Percentiles rank a stretch among this genome's conserved stretches.
Evolutionary conservation across 2,329 filamentous ascomycete genomes (phyloP).

Genomic region (Waltergamsia citrina): DNA sequence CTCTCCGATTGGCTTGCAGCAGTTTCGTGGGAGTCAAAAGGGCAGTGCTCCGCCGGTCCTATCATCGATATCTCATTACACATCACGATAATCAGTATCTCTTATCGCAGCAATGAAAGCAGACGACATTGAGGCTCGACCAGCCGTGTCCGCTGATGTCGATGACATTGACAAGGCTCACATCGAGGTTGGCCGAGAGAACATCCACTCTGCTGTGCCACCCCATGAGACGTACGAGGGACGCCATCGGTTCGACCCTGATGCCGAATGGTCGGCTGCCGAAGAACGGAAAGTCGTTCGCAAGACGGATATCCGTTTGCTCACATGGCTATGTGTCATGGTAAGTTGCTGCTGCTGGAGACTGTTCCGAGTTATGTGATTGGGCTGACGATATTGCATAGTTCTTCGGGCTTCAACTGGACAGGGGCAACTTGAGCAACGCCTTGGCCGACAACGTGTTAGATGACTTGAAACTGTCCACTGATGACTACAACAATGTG

Average conservation of each 20-base stretch:
- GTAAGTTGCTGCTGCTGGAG: slow-evolving; percentile 9
- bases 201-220: slow-evolving; percentile 19
- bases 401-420: slow-evolving; percentile 56
- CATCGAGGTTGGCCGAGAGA: slow-evolving; percentile 25
- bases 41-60: not conserved
- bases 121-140: slow-evolving; percentile 3
- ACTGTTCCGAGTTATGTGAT: slow-evolving; percentile 36
- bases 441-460: slow-evolving; percentile 55
- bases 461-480: slow-evolving; percentile 35
- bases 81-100: not conserved
- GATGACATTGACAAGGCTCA: slow-evolving; percentile 13
- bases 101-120: slow-evolving; percentile 2
- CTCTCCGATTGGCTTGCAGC: not conserved
- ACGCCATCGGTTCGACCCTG: slow-evolving; percentile 28
- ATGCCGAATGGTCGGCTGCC: slow-evolving; percentile 38
- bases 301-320: slow-evolving; percentile 36
- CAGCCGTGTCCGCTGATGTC: slow-evolving; percentile 8
- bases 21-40: not conserved
- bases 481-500: slow-evolving; percentile 40
- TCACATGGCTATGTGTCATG: slow-evolving; percentile 32
- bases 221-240: slow-evolving; percentile 27
- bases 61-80: not conserved
- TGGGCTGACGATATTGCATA: slow-evolving; percentile 25
- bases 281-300: slow-evolving; percentile 47
- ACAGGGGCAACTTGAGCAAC: slow-evolving; percentile 53